Conservation (phyloP, 23 red algal genomes). For the Gracilariopsis chorda region DNA sequence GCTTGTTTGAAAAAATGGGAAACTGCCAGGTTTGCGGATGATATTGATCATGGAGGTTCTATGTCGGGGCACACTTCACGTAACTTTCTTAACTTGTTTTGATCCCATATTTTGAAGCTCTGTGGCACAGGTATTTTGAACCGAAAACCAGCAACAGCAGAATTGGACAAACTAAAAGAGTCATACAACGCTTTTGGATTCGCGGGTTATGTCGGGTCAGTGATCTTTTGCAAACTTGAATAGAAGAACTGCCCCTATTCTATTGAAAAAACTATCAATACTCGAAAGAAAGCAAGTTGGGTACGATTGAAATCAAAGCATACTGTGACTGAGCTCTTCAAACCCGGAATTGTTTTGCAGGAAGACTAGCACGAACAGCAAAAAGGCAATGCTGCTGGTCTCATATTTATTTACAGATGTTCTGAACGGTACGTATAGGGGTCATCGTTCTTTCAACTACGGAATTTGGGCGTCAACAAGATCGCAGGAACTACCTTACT, state of each 20-base stretch:
- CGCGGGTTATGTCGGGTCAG: conserved; percentile 1
- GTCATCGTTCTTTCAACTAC: not conserved
- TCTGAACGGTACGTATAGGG: conserved; percentile 28
- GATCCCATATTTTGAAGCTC: not conserved
- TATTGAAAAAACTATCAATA: conserved; percentile 8
- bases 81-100: not conserved
- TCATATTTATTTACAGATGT: conserved; percentile 24
- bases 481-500: not conserved
- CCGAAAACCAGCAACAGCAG: not conserved
- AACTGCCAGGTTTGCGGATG: not conserved
- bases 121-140: conserved; percentile 23
- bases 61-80: not conserved
- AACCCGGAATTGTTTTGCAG: conserved; percentile 31
- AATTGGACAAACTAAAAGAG: not conserved
- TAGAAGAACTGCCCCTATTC: conserved; percentile 29
- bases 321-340: conserved; percentile 43
- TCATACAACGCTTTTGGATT: not conserved
- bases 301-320: conserved; percentile 4
- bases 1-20: not conserved
- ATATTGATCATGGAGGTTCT: conserved; percentile 3
- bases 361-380: conserved; percentile 20
- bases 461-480: not conserved
- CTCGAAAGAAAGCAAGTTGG: conserved; percentile 16
- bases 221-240: conserved; percentile 10
- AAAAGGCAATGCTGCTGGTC: conserved; percentile 6